Conservation (phyloP, 352 stramenopile genomes). For the Phytophthora meadii region DNA sequence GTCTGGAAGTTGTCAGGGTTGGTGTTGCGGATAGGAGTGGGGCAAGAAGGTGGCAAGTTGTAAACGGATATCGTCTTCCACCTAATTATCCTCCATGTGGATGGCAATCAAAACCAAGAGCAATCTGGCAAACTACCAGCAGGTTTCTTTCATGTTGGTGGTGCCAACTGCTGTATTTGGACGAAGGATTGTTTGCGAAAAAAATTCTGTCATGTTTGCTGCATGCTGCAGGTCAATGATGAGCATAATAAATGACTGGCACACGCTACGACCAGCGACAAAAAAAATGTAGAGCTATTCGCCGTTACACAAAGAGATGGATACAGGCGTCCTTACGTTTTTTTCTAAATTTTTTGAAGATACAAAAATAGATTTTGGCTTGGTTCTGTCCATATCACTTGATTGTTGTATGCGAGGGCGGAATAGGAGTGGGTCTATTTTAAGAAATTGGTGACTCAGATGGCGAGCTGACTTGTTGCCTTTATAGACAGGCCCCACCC, state of each 20-base stretch:
- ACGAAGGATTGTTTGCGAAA: constrained; percentile 1
- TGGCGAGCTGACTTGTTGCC: constrained; percentile 10
- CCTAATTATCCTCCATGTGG: constrained; percentile 18
- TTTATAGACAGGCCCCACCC: not conserved
- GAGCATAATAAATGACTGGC: too few species aligned
- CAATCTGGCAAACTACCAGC: too few species aligned
- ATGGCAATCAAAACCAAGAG: constrained; percentile 21
- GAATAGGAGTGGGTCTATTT: constrained; percentile 12
- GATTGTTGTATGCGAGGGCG: constrained; percentile 5
- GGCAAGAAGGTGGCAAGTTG: constrained; percentile 15
- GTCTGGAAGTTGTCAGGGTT: too few species aligned
- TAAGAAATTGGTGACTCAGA: constrained; percentile 6
- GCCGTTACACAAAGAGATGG: not conserved
- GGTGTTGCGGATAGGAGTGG: constrained; percentile 4
- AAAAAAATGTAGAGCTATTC: constrained; percentile 6
- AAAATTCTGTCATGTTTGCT: constrained; percentile 3
- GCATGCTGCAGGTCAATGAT: too few species aligned
- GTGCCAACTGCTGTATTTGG: not conserved
- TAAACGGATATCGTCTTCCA: not conserved
- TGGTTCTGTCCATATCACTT: not conserved
- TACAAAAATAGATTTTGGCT: constrained; percentile 18
- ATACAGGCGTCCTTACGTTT: constrained; percentile 10
- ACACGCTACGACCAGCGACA: not conserved
- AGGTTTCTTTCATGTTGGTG: too few species aligned
- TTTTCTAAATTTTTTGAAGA: constrained; percentile 4